Conservation (phyloP, 495 filamentous ascomycete species). For the Daldinia grandis region DNA sequence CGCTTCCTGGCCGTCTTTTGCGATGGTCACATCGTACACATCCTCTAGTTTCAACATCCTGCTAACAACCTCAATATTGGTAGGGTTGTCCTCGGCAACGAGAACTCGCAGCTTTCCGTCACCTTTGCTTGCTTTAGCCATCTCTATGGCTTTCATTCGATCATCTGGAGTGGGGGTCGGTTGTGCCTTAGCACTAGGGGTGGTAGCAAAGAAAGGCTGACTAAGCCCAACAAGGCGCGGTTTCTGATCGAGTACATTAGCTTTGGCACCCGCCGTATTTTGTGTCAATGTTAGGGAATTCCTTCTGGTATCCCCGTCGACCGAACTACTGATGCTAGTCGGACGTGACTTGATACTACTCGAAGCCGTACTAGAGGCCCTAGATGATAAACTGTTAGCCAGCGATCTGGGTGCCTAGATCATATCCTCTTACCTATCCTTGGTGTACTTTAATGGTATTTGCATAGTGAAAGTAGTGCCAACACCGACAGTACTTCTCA, state of each 20-base stretch:
- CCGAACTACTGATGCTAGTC: constrained; percentile 76
- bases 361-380: constrained; percentile 56
- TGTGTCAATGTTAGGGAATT: constrained; percentile 45
- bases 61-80: constrained; percentile 91
- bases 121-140: constrained; percentile 61
- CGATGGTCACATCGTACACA: constrained; percentile 75
- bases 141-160: constrained; percentile 55
- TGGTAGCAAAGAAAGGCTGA: constrained; percentile 83
- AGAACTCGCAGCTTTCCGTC: constrained; percentile 77
- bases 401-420: not conserved
- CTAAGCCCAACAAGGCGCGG: constrained; percentile 84
- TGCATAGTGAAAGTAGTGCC: constrained; percentile 85
- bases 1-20: constrained; percentile 89
- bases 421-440: constrained; percentile 58
- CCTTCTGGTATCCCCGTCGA: constrained; percentile 66
- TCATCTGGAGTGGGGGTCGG: constrained; percentile 50
- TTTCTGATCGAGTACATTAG: constrained; percentile 59
- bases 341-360: constrained; percentile 72
- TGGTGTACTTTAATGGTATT: constrained; percentile 81
- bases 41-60: constrained; percentile 65
- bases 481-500: constrained; percentile 75
- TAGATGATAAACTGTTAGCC: constrained; percentile 49
- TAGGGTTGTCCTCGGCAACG: constrained; percentile 94
- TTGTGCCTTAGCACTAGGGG: constrained; percentile 43
- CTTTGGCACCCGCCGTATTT: constrained; percentile 43